A percentile compares a stretch with the other conserved stretches of the same genome.
Evolutionary conservation across 352 stramenopile genomes (phyloP).

Genomic region (Globisporangium solare): DNA sequence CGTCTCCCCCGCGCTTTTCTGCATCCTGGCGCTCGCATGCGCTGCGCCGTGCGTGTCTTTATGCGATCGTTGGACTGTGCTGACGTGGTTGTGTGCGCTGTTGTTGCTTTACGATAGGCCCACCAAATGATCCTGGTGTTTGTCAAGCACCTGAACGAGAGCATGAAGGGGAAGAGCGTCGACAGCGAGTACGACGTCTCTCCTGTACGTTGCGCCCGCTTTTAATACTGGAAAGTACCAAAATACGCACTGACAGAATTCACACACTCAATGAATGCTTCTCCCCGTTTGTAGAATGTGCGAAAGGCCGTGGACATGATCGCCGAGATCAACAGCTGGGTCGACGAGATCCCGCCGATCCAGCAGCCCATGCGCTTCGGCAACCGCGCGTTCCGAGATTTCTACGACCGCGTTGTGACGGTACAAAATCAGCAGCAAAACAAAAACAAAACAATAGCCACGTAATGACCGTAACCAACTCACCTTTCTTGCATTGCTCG

Average conservation of each 20-base stretch:
- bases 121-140: constrained; percentile 82
- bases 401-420: constrained; percentile 79
- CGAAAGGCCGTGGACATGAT: constrained; percentile 59
- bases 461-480: not conserved
- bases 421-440: constrained; percentile 20
- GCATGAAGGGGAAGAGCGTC: constrained; percentile 55
- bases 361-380: constrained; percentile 94
- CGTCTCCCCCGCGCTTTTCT: not conserved
- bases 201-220: constrained; percentile 27
- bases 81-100: constrained; percentile 6
- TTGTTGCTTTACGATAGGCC: constrained; percentile 32
- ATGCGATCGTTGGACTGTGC: constrained; percentile 7
- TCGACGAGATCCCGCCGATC: constrained; percentile 90
- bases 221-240: not conserved
- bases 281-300: constrained; percentile 47
- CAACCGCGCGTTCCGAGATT: constrained; percentile 92
- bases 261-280: not conserved
- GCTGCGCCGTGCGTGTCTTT: not conserved
- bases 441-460: not conserved
- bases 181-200: constrained; percentile 65
- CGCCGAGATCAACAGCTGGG: constrained; percentile 72
- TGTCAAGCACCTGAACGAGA: constrained; percentile 80
- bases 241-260: not conserved
- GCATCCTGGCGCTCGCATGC: not conserved
- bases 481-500: constrained; percentile 1